phyloP scores from a whole-genome alignment of 2,329 filamentous ascomycete species.

The Verticillium tricorpus region DNA sequence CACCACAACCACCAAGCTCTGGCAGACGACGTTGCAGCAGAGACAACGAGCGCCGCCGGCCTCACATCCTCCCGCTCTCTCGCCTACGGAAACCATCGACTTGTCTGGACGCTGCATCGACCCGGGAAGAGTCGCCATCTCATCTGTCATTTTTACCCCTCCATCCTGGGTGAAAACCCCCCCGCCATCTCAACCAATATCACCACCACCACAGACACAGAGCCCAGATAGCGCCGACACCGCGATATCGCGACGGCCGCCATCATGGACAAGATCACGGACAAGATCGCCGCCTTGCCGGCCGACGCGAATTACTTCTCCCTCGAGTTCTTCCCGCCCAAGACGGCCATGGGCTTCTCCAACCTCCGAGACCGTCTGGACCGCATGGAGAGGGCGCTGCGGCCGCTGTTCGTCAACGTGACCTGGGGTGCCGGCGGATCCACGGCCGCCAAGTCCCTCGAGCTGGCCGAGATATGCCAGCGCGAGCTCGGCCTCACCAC shows the following conservation, averaged over 20 bases:
- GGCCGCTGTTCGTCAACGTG: constrained; percentile 92
- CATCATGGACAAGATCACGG: constrained; percentile 80
- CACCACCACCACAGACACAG: neutral
- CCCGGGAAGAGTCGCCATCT: neutral
- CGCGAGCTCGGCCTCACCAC: constrained; percentile 88
- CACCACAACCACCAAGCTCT: neutral
- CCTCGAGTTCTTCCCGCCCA: constrained; percentile 98
- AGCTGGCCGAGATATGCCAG: constrained; percentile 93
- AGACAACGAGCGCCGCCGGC: neutral
- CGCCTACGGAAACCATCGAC: neutral
- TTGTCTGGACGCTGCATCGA: neutral
- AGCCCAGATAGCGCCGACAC: neutral
- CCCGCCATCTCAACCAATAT: neutral
- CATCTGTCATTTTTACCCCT: neutral
- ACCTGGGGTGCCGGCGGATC: constrained; percentile 97
- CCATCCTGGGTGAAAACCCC: neutral
- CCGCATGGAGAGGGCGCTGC: constrained; percentile 88
- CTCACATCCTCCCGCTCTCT: neutral
- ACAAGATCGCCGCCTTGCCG: constrained; percentile 89
- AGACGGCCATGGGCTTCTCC: constrained; percentile 91
- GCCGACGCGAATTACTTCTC: constrained; percentile 84
- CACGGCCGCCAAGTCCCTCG: constrained; percentile 84
- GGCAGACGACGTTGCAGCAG: neutral
- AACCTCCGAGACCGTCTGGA: constrained; percentile 91
- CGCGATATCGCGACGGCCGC: neutral